Evolutionary conservation across 345 rosid species (phyloP), one percentile per base, ranked within the genome.

Genomic region (Dipteronia sinensis): DNA sequence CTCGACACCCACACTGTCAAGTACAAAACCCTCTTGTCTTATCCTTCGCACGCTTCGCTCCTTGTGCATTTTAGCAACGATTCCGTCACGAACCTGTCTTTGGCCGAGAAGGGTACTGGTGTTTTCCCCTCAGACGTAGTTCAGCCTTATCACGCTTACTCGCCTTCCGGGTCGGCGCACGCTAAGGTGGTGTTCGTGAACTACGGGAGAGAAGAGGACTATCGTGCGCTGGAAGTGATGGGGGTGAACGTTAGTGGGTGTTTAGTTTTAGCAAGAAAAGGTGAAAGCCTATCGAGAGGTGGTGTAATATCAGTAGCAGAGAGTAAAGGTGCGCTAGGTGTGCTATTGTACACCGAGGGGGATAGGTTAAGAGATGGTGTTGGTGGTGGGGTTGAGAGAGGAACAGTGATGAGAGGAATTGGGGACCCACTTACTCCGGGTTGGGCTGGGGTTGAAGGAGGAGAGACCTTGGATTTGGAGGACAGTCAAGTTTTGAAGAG

Each of bases 351-450:
- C 87, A 76, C 85, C 4, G 95, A 91, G 82, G 81, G 85, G 71
- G 86, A 87, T 56, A 71, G 34, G 65, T 10, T 66, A 53, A 76
- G 84, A 66, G 88, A 84, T 58, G 88, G 88, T 34, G 5, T 87
- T 34, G 0, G 38, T 34, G 38, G 38, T 2, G 97, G 98, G 22
- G 83, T 89, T 17, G 98, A 93, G 83, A 91, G 99, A 82, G 99
- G 99, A 61, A 96, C 98, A 9, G 97, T 94, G 38, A 92, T 94
- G 95, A 89, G 87, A 77, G 99, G 97, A 13, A 79, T 92, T 40
- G 99, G 99, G 83, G 99, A 96, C 93, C 97, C 98, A 66, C 75
- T 88, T 27, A 94, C 82, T 72, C 99, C 99, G 6, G 99, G 99
- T 46, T 96, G 97, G 97, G 90, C 92, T 68, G 93, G 86, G 80